These are phyloP conservation scores for Pyrenophora teres DNA, from an alignment of 2,329 filamentous ascomycete genomes.

Conservation along the genomic window DNA sequence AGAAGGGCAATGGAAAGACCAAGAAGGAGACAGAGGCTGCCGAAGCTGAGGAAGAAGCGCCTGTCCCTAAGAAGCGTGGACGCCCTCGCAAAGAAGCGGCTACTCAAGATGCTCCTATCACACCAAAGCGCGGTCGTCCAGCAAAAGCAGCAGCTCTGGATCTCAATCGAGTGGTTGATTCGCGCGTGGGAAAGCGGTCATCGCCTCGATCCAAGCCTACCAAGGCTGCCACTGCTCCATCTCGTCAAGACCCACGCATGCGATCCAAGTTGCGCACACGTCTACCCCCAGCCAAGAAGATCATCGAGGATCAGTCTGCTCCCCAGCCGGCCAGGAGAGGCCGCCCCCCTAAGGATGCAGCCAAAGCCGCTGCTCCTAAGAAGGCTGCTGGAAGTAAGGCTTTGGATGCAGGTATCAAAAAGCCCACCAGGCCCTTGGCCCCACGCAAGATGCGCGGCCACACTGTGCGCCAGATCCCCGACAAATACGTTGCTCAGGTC, in stretches of 20 bases:
- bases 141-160: constrained; percentile 12
- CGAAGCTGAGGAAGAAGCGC: constrained; percentile 5
- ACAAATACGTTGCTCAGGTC: constrained; percentile 21
- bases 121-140: constrained; percentile 23
- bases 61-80: constrained; percentile 20
- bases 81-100: constrained; percentile 10
- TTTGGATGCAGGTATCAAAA: constrained; percentile 9
- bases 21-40: constrained; percentile 3
- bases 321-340: constrained; percentile 22
- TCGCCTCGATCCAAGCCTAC: constrained; percentile 12
- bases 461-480: constrained; percentile 33
- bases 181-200: constrained; percentile 30
- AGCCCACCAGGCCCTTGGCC: constrained; percentile 6
- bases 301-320: neutral
- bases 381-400: constrained; percentile 19
- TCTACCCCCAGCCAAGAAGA: constrained; percentile 19
- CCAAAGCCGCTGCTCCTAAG: constrained; percentile 10
- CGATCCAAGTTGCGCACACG: constrained; percentile 30
- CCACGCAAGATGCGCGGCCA: constrained; percentile 36
- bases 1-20: constrained; percentile 16
- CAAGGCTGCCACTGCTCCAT: constrained; percentile 9
- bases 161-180: constrained; percentile 23
- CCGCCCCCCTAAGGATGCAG: constrained; percentile 22
- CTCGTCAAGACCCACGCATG: constrained; percentile 25
- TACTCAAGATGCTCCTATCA: constrained; percentile 3